phyloP scores from a whole-genome alignment of 2,329 filamentous ascomycete species.

The Fusarium temperatum region DNA sequence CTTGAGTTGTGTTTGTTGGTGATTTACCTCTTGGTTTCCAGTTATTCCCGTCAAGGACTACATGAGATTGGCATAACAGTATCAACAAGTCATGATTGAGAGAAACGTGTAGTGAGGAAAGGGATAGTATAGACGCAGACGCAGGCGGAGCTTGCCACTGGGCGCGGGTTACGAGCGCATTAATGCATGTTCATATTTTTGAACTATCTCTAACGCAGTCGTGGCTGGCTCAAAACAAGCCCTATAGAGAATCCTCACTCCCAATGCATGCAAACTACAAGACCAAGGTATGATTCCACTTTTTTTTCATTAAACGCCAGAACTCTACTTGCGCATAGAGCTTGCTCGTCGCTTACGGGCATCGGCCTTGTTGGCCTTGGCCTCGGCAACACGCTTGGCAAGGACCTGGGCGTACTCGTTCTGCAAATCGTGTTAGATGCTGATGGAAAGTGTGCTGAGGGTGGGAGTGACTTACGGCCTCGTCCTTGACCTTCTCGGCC shows the following conservation, averaged over 20 bases:
- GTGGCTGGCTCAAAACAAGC: constrained; percentile 45
- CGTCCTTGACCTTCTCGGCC: constrained; percentile 97
- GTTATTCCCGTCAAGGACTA: not conserved
- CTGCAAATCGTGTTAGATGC: constrained; percentile 56
- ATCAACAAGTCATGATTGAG: not conserved
- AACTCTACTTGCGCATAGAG: constrained; percentile 87
- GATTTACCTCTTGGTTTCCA: not conserved
- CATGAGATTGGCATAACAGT: not conserved
- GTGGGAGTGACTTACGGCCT: constrained; percentile 77
- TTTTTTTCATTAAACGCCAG: constrained; percentile 49
- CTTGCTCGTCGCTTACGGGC: constrained; percentile 96
- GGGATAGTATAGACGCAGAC: not conserved
- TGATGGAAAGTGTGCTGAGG: no score
- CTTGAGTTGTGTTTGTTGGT: not conserved
- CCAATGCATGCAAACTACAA: constrained; percentile 54
- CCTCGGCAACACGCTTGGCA: constrained; percentile 96
- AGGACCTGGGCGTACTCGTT: constrained; percentile 97
- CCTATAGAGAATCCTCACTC: constrained; percentile 50
- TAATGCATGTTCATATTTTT: constrained; percentile 47
- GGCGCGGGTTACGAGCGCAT: constrained; percentile 42
- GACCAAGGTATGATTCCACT: constrained; percentile 50
- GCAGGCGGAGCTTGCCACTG: constrained; percentile 12
- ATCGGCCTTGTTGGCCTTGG: constrained; percentile 93
- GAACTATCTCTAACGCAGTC: constrained; percentile 53
- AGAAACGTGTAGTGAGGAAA: not conserved